These are phyloP conservation scores for Neurospora africana DNA, from an alignment of 495 filamentous ascomycete species.

Conservation along the genomic window DNA sequence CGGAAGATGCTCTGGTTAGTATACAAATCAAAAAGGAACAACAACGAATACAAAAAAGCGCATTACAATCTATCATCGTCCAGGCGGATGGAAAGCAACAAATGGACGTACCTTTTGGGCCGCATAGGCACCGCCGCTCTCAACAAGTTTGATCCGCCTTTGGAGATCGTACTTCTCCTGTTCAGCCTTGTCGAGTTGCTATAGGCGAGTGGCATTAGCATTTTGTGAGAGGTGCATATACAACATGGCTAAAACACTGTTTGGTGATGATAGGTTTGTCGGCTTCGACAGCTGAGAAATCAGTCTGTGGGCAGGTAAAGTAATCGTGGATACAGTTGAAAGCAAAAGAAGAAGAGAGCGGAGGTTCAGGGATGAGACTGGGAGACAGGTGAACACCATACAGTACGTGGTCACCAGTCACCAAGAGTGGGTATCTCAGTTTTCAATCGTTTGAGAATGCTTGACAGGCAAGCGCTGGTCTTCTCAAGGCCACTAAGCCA, in stretches of 20 bases:
- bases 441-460: neutral
- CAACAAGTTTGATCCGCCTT: slow-evolving; percentile 34
- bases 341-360: neutral
- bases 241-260: neutral
- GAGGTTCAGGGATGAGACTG: neutral
- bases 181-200: slow-evolving; percentile 42
- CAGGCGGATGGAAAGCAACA: slow-evolving; percentile 4
- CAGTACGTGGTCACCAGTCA: neutral
- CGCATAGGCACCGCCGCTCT: slow-evolving; percentile 31
- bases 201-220: slow-evolving; percentile 2
- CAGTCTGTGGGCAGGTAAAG: neutral
- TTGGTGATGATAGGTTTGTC: neutral
- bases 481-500: neutral
- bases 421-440: neutral
- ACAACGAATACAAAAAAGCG: neutral
- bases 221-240: neutral
- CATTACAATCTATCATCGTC: slow-evolving; percentile 2
- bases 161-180: slow-evolving; percentile 38
- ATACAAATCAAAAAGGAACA: neutral
- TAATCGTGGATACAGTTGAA: neutral
- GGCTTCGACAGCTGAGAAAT: neutral
- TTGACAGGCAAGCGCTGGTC: neutral
- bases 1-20: slow-evolving; percentile 5
- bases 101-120: slow-evolving; percentile 36
- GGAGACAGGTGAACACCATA: neutral